Evolutionary conservation across 208 protist genomes (phyloP), one percentile per base, ranked within the genome.

Genomic region (Trypanosoma platydactyli): DNA sequence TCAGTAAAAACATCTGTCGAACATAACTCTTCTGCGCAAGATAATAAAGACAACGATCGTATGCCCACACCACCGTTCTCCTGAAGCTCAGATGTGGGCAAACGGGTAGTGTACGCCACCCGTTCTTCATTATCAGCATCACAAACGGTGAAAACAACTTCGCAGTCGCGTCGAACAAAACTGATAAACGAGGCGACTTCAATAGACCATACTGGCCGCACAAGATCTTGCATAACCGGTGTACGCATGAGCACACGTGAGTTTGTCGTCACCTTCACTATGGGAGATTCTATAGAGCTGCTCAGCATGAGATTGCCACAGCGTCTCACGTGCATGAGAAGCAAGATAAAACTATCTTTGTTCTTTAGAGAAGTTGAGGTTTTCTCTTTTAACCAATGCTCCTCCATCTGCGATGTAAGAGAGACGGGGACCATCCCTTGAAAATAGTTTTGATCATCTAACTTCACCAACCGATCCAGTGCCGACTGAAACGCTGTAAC

Each of bases 381-480:
- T 44, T 67, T 46, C 46, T 83, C 74, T 48, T 84, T 79, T 46
- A 66, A 41, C 83, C 77, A 88, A 40, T 89, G 71, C 68, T 92
- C 84, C 42, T 86, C 85, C 55, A 80, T 76, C 56, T 82, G 76
- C 12, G 87, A 55, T 15, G 86, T 84, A 4, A 87, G 59, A 64
- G 53, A 64, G 41, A 95, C 84, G 65, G 83, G 81, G 3, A 91
- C 84, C 55, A 86, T 80, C 53, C 71, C 73, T 63, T 86, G 82
- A 60, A 95, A 92, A 74, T 95, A 95, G 69, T 79, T 83, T 54
- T 95, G 80, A 65, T 94, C 90, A 69, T 92, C 81, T 42, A 94
- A 81, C 69, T 92, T 91, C 22, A 95, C 87, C 71, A 84, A 94
- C 55, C 87, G 84, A 77, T 95, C 90, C 15, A 95, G 76, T 41